These are phyloP conservation scores for Floccularia luteovirens DNA, from an alignment of 768 basidiomycete species.

Conservation along the genomic window DNA sequence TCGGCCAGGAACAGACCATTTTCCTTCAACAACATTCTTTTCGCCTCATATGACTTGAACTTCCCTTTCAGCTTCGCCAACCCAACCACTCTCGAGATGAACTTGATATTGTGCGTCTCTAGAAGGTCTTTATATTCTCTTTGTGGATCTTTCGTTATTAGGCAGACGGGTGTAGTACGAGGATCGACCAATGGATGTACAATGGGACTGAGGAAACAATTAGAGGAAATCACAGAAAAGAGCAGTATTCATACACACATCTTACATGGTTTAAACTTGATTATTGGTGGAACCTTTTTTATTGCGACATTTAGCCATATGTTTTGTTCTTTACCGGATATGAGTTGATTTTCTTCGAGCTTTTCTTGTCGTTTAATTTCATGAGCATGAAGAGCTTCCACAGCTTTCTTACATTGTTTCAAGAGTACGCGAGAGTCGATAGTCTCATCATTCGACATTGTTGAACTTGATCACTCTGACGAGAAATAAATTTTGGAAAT, in stretches of 20 bases:
- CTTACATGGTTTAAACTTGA: conserved; percentile 72
- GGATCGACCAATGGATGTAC: conserved; percentile 81
- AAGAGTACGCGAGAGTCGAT: conserved; percentile 66
- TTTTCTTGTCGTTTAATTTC: conserved; percentile 56
- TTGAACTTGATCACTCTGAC: conserved; percentile 1
- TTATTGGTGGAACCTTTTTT: conserved; percentile 71
- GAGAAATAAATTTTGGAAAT: background rate
- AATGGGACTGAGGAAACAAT: conserved; percentile 45
- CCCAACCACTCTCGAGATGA: conserved; percentile 88
- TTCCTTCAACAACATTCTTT: conserved; percentile 78
- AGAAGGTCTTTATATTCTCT: conserved; percentile 94
- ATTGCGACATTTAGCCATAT: conserved; percentile 88
- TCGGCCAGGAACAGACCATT: conserved; percentile 93
- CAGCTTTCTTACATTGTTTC: conserved; percentile 69
- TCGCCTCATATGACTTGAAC: conserved; percentile 78
- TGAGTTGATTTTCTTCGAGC: conserved; percentile 65
- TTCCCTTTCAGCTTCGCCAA: conserved; percentile 91
- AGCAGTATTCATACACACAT: conserved; percentile 81
- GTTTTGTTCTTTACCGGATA: conserved; percentile 73
- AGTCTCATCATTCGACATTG: conserved; percentile 43
- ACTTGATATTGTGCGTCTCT: conserved; percentile 70
- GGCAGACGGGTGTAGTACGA: conserved; percentile 70
- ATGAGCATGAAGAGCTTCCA: conserved; percentile 72
- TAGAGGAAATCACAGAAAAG: background rate
- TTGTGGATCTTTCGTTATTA: conserved; percentile 95